Conservation (phyloP, 345 rosid genomes). For the Excoecaria cochinchinensis region DNA sequence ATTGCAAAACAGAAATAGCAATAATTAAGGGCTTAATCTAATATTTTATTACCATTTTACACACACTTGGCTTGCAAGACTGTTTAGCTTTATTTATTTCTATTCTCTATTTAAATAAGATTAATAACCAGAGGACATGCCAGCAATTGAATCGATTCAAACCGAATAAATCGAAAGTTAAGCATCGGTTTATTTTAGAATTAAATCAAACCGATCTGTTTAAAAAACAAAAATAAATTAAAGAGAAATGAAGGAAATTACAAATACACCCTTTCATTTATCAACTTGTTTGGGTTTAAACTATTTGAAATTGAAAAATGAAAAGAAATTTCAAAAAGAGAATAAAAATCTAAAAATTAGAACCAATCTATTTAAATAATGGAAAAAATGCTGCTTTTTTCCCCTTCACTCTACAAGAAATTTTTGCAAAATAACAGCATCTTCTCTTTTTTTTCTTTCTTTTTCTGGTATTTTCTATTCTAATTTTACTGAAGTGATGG, state of each 20-base stretch:
- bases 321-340: slow-evolving; percentile 5
- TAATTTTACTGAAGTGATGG: slow-evolving; percentile 18
- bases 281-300: slow-evolving; percentile 14
- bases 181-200: too few species aligned
- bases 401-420: slow-evolving; percentile 20
- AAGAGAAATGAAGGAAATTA: too few species aligned
- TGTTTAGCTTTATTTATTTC: background rate
- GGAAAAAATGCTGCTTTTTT: slow-evolving; percentile 26
- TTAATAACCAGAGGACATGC: too few species aligned
- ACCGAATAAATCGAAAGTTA: too few species aligned
- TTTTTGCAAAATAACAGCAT: slow-evolving; percentile 21
- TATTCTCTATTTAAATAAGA: too few species aligned
- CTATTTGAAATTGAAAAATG: slow-evolving; percentile 22
- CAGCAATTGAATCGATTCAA: too few species aligned
- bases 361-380: slow-evolving; percentile 33
- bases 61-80: slow-evolving; percentile 5
- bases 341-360: slow-evolving; percentile 33
- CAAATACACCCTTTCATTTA: slow-evolving; percentile 29
- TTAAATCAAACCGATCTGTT: too few species aligned
- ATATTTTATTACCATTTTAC: background rate
- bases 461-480: slow-evolving; percentile 3
- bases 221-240: too few species aligned
- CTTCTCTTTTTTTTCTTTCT: background rate
- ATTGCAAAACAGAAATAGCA: slow-evolving; percentile 1
- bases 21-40: background rate